Base-by-base conservation (phyloP, 257 asterid species). In the Euphrasia confusa region DNA sequence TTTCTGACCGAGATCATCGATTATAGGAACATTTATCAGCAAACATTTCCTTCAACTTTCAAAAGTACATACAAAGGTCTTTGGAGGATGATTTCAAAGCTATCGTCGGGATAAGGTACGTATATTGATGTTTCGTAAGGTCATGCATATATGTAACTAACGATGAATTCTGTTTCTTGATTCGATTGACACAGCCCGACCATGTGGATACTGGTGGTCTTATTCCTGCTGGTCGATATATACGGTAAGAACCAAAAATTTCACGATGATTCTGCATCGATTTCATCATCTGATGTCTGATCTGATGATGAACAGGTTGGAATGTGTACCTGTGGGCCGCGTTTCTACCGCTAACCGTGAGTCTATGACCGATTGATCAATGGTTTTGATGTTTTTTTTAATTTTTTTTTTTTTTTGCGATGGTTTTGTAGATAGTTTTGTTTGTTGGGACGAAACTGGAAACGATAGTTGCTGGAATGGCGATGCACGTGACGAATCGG, bases 51-150 rank as follows among this genome's bases (percentile, higher is more conserved):
- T 89, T 86, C 81, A 80, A 89, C 73, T 89, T 89, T 45, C 87
- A 54, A 4, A 84, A 76, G 72, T 89, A 89, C 12, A 86, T 89
- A 24, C 82, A 82, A 58, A 69, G 93, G 56, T 86, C 96, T 10
- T 65, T 89, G 67, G 96, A 89, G 48, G 85, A 79, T 58, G 96
- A 89, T 65, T 89, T 89, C 80, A 89, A 80, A 77, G 77, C 69
- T 32, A 78, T 84, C 0, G 76, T 89, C 40, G 94, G 96, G 52
- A 77, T 89, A 66, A 89, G 88, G 96, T 10, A 3, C 15, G 11
- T 33, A 11, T 6, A 56, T 17, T 1, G 24, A 21, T 24, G 17
- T 10, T 24, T 4, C 57, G 17, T 14, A 37, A 3, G 53, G 52
- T 27, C 15, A 1, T 5, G 5, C 12, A 40, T 40, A 40, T 40